Conservation (phyloP, 352 stramenopile species). For the Phytophthora pisi region DNA sequence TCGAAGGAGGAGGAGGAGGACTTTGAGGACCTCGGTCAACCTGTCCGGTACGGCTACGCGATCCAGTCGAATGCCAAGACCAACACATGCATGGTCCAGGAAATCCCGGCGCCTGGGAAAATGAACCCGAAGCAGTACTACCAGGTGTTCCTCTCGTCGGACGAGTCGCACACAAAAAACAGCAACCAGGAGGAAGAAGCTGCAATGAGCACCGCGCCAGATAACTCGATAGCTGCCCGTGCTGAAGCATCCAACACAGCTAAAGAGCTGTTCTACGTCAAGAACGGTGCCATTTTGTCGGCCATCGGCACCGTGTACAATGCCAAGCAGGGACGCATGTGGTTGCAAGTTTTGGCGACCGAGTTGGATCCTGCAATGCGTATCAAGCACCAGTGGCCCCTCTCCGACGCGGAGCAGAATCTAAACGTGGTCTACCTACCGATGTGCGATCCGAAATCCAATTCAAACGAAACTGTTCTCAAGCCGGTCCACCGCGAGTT, state of each 20-base stretch:
- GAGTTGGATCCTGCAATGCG: slow-evolving; percentile 59
- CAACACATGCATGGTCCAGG: slow-evolving; percentile 77
- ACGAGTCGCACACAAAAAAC: slow-evolving; percentile 14
- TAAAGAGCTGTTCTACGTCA: slow-evolving; percentile 63
- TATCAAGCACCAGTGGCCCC: slow-evolving; percentile 37
- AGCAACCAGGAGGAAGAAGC: slow-evolving; percentile 29
- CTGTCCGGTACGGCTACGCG: slow-evolving; percentile 59
- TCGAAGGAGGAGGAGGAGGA: slow-evolving; percentile 41
- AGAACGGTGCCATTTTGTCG: slow-evolving; percentile 52
- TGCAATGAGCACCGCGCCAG: slow-evolving; percentile 4
- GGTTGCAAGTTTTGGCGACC: slow-evolving; percentile 63
- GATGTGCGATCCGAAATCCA: slow-evolving; percentile 40
- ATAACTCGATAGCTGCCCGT: slow-evolving; percentile 37
- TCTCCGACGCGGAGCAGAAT: slow-evolving; percentile 48
- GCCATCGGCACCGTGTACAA: slow-evolving; percentile 64
- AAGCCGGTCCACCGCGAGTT: slow-evolving; percentile 52
- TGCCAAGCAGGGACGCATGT: slow-evolving; percentile 52
- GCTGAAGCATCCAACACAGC: slow-evolving; percentile 42
- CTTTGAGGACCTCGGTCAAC: slow-evolving; percentile 25
- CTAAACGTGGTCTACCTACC: slow-evolving; percentile 67
- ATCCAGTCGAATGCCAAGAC: slow-evolving; percentile 83
- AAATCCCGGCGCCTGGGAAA: slow-evolving; percentile 64
- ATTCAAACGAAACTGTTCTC: slow-evolving; percentile 41
- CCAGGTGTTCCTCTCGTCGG: slow-evolving; percentile 39
- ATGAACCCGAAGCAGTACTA: slow-evolving; percentile 65